Base-by-base conservation (phyloP, 331 rosid species). In the Malus hybrid region DNA sequence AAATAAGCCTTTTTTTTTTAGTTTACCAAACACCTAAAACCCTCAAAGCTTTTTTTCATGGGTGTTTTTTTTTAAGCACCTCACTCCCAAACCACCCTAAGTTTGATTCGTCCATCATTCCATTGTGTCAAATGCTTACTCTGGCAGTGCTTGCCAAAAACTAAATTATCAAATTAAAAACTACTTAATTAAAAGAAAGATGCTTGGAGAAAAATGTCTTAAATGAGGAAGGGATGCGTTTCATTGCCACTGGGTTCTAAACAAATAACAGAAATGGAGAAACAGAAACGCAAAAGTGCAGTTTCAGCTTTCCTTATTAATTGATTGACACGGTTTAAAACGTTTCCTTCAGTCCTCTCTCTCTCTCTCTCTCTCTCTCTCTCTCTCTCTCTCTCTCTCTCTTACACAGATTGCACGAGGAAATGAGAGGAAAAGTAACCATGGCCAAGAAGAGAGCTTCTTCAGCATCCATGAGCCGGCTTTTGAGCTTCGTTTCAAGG, bases 401-500 rank as follows among this genome's bases (percentile, higher is more conserved):
- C 9, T 1, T 7, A 59, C 19, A 59, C 5, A 72, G 6, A 14
- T 71, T 10, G 76, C 59, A 39, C 8, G 68, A 60, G 42, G 39
- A 36, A 19, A 13, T 7, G 46, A 83, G 89, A 67, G 80, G 33
- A 34, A 36, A 34, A 36, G 3, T 32, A 36, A 32, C 66, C 22
- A 81, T 83, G 85, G 71, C 60, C 42, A 39, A 27, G 80, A 83
- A 79, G 74, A 90, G 81, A 19, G 68, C 77, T 69, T 59, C 77
- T 69, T 59, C 77, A 32, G 60, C 79, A 59, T 79, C 77, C 8
- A 28, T 78, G 70, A 90, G 93, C 79, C 90, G 77, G 84, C 83
- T 81, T 0, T 12, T 77, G 33, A 80, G 93, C 75, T 79, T 81
- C 27, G 80, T 68, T 80, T 86, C 81, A 80, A 88, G 87, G 81